Evolutionary conservation across 176 grass and related monocot species (phyloP), one percentile per base, ranked within the genome.

Genomic region (Guadua angustifolia): DNA sequence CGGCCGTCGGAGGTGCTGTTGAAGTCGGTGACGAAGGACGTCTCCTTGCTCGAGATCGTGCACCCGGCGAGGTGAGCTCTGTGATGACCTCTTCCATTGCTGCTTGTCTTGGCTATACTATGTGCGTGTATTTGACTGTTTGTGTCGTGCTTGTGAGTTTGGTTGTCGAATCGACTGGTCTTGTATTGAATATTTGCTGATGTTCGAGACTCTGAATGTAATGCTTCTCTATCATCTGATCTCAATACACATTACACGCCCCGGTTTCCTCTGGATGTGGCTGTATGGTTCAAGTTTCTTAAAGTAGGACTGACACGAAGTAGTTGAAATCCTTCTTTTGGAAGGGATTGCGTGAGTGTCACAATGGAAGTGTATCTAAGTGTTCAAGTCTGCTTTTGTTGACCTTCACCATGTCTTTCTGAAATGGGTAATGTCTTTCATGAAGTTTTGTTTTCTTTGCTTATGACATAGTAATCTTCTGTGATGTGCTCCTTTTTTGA

Each of bases 21-120:
- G 26, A 95, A 98, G 85, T 95, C 96, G 49, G 83, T 95, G 71
- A 90, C 91, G 16, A 98, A 95, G 69, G 96, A 95, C 71, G 83
- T 98, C 19, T 88, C 85, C 21, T 49, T 63, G 68, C 81, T 98
- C 7, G 91, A 98, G 74, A 90, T 98, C 56, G 87, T 87, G 19
- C 91, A 95, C 68, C 96, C 96, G 15, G 85, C 79, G 36, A 94
- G 91, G 96, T 95, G 66, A 83, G 73, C 14, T 53, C 17, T 49
- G 6, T 86, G 51, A 38, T 52, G 38, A 60, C 83, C 66, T 7
- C 19, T 19, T 68, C 63, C 65, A 65, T 64, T 78, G 15, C 50
- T 73, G 43, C n/a, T 81, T 65, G 24, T 8, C 18, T 64, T 71
- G 2, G 33, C 25, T 85, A 51, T 29, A 17, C 19, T 22, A 69